Base-by-base conservation (phyloP, 2,329 filamentous ascomycete species). In the Paramyrothecium sp. region DNA sequence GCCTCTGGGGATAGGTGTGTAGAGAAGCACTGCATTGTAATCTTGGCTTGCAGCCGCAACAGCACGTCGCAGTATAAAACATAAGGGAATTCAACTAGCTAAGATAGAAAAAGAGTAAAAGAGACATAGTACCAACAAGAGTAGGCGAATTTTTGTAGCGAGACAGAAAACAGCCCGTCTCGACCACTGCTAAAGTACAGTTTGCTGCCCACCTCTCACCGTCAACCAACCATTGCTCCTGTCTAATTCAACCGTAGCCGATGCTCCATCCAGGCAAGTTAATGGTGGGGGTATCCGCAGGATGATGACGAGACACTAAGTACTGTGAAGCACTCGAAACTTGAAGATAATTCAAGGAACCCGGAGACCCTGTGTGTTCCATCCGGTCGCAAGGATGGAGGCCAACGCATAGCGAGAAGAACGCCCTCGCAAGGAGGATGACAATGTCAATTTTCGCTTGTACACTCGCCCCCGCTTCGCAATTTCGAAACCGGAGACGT, bases 131-230 rank as follows among this genome's bases (percentile, higher is more conserved):
- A 71, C 67, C 63, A 65, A 69, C 66, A 62, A 68, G 61, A 65
- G 64, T 65, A 62, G 65, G 68, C 65, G 60, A 62, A 59, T 61
- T 64, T 62, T 60, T 60, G 60, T 65, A 64, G 58, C 63, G 68
- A 71, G 68, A 71, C 68, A 63, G 63, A 69, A 66, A 58, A 62
- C 64, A 69, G 64, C 62, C 60, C 60, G 65, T 67, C 69, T 68
- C 68, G 66, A 63, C 65, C 67, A 67, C 67, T 61, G 67, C 67
- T 74, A 74, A 73, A 74, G 74, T 75, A 75, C 71, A 75, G 71
- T 67, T 67, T 69, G 66, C 66, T 67, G 63, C 68, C 72, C 65
- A 61, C 63, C 62, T 30, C 60, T 57, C 60, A 61, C 54, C 62
- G 62, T 63, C 62, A 68, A 63, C 64, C 64, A 60, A 67, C 63